Conservation (phyloP, 495 filamentous ascomycete genomes). For the Lasiosphaeria hispida region DNA sequence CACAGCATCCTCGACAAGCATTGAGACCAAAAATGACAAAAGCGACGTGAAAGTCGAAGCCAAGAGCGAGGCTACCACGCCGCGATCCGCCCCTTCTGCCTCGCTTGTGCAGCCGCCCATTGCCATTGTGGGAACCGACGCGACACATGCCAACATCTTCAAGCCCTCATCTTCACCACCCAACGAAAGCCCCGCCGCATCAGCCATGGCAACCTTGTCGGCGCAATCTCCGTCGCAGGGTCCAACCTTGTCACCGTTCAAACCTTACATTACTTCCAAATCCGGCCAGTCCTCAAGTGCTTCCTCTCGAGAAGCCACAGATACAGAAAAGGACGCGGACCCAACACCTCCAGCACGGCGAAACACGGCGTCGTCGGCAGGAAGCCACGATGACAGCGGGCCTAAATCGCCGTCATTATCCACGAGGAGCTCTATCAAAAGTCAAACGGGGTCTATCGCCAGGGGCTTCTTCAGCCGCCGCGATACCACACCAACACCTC, state of each 20-base stretch:
- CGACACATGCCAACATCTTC: conserved; percentile 58
- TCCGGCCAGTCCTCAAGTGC: conserved; percentile 41
- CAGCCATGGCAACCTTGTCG: conserved; percentile 67
- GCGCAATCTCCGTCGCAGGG: conserved; percentile 53
- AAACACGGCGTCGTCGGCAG: conserved; percentile 42
- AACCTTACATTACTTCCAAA: conserved; percentile 36
- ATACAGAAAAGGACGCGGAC: conserved; percentile 35
- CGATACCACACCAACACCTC: conserved; percentile 28
- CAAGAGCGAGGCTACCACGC: conserved; percentile 27
- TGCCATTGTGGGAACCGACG: conserved; percentile 62
- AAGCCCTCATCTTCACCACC: conserved; percentile 44
- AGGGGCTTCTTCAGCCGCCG: conserved; percentile 41
- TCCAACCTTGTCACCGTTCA: conserved; percentile 49
- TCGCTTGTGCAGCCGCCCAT: conserved; percentile 64
- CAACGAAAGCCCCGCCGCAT: conserved; percentile 54
- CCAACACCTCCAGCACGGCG: conserved; percentile 39
- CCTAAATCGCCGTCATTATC: conserved; percentile 35
- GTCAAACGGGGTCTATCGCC: conserved; percentile 34
- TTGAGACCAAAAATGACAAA: conserved; percentile 31
- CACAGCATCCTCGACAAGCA: conserved; percentile 38
- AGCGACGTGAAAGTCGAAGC: conserved; percentile 20
- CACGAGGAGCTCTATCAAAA: conserved; percentile 35
- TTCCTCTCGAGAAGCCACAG: conserved; percentile 34
- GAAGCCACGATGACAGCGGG: conserved; percentile 26
- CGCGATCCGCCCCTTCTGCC: conserved; percentile 44